These are phyloP conservation scores for Niebla homalea DNA, from an alignment of 495 filamentous ascomycete species.

Conservation along the genomic window DNA sequence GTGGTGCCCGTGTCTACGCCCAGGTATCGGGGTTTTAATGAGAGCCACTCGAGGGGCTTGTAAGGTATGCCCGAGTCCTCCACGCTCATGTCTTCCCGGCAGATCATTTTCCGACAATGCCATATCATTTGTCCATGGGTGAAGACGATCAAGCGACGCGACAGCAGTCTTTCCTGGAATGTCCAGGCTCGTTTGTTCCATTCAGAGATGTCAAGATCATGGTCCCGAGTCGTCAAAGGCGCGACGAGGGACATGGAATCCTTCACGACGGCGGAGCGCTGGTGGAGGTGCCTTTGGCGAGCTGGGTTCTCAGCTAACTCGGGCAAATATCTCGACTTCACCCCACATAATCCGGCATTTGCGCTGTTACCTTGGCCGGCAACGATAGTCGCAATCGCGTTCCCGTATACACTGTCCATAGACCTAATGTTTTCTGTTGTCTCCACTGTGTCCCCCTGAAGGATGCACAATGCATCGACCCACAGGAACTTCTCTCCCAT, in stretches of 20 bases:
- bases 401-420: slow-evolving; percentile 1
- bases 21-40: not conserved
- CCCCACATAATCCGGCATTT: not conserved
- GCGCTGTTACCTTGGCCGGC: not conserved
- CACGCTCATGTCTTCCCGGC: not conserved
- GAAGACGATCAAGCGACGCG: slow-evolving; percentile 4
- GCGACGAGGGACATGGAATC: not conserved
- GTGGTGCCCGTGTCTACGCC: slow-evolving; percentile 1
- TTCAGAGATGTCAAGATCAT: not conserved
- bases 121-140: slow-evolving; percentile 4
- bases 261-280: not conserved
- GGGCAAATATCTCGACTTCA: not conserved
- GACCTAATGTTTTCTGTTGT: not conserved
- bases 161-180: slow-evolving; percentile 6
- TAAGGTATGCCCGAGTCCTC: not conserved
- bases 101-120: slow-evolving; percentile 3
- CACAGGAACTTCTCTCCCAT: slow-evolving; percentile 3
- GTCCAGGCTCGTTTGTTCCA: slow-evolving; percentile 10
- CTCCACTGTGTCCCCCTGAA: not conserved
- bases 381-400: not conserved
- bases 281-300: not conserved
- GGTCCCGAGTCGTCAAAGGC: not conserved
- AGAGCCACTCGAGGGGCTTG: not conserved
- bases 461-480: slow-evolving; percentile 4
- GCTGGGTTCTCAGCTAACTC: not conserved